A percentile compares a stretch with the other conserved stretches of the same genome.
Evolutionary conservation across 371 early-diverging fungal genomes (phyloP).

Genomic region (Mortierella sp.): DNA sequence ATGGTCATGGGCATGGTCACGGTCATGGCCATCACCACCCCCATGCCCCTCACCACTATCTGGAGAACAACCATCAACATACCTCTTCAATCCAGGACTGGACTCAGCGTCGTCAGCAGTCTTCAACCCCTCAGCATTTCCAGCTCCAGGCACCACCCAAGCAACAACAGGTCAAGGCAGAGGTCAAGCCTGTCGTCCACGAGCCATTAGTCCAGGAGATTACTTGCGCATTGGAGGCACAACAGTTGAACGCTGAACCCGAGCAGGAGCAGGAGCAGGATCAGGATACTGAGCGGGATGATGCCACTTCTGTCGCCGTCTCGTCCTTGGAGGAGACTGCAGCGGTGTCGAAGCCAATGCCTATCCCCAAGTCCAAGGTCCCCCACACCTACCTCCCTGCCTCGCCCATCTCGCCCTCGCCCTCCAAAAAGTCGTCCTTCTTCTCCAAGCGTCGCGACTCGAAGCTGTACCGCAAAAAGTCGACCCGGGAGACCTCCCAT

Average conservation of each 20-base stretch:
- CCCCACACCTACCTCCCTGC: constrained; percentile 5
- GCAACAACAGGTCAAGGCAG: neutral
- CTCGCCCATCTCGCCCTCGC: constrained; percentile 8
- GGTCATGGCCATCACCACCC: constrained; percentile 9
- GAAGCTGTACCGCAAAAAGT: constrained; percentile 15
- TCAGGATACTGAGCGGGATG: neutral
- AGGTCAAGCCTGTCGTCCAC: neutral
- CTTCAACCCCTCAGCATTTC: constrained; percentile 3
- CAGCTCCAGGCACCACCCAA: constrained; percentile 14
- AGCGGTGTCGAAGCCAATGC: constrained; percentile 7
- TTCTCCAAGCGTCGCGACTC: constrained; percentile 27
- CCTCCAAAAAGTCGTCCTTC: constrained; percentile 19
- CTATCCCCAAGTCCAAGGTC: constrained; percentile 15
- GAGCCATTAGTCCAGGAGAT: constrained; percentile 1
- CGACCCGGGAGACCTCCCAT: constrained; percentile 49
- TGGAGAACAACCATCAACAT: constrained; percentile 9
- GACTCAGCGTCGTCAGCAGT: constrained; percentile 32
- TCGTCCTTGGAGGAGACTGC: neutral
- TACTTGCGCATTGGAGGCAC: neutral
- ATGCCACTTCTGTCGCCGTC: neutral
- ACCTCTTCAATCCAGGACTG: constrained; percentile 26
- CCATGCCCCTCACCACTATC: constrained; percentile 19
- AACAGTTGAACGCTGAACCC: neutral
- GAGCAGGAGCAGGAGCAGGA: neutral
- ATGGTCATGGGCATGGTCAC: neutral